Percentiles rank a stretch among this genome's conserved stretches.
Conservation (phyloP, 495 filamentous ascomycete genomes). For the Saxophila tyrrhenica region DNA sequence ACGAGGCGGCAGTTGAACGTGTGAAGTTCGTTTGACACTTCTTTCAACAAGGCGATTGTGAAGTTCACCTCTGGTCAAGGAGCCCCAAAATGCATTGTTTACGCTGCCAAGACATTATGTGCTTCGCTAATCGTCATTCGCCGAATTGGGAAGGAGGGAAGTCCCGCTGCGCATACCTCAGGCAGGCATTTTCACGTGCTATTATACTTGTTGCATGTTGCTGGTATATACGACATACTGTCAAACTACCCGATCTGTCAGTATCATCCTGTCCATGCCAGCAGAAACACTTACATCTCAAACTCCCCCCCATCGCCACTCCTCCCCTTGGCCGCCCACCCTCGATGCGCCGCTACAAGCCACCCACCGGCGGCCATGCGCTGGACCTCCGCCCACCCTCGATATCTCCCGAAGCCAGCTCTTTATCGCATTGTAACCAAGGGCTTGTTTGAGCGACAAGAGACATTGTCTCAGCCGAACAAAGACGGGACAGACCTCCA, state of each 20-base stretch:
- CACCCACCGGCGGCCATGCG: neutral
- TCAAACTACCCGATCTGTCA: neutral
- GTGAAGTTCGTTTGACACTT: too few species aligned
- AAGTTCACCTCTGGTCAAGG: neutral
- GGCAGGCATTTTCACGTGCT: neutral
- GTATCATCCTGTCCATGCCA: neutral
- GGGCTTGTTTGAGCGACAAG: neutral
- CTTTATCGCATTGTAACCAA: neutral
- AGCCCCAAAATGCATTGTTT: neutral
- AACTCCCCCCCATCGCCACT: neutral
- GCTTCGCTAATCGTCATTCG: neutral
- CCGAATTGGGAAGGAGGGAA: neutral
- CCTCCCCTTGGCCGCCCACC: neutral
- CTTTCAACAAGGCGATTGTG: neutral
- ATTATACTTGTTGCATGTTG: neutral
- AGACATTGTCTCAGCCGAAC: neutral
- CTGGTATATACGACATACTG: neutral
- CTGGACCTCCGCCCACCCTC: neutral
- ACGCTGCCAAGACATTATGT: neutral
- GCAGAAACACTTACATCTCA: neutral
- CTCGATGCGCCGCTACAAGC: neutral
- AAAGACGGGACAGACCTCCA: neutral
- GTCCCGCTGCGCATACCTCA: too few species aligned
- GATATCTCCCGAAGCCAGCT: neutral
- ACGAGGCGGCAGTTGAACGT: too few species aligned